Evolutionary conservation across 257 asterid genomes (phyloP), one percentile per base, ranked within the genome.

Genomic region (Nicotiana paniculata): DNA sequence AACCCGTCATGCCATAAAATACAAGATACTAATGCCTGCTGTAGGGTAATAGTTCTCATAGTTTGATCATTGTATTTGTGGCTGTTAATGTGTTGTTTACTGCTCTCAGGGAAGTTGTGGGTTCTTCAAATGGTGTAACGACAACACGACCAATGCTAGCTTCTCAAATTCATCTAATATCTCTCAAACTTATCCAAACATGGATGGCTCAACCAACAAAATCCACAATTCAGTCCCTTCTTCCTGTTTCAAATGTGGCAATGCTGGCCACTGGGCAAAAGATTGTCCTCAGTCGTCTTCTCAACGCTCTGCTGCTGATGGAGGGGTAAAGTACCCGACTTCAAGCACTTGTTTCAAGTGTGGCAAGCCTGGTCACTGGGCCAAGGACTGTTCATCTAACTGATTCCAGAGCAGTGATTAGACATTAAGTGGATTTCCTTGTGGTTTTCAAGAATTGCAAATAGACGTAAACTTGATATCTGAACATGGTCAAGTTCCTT

Each of bases 241-340:
- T 33, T 81, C 84, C 24, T 54, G 82, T 68, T 83, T 63, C 72
- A 83, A 77, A 83, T 83, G 85, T 65, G 85, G 85, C 61, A 83
- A 77, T 28, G 85, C 70, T 12, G 82, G 85, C 7, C 79, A 83
- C 58, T 77, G 85, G 85, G 79, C 72, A 54, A 83, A 68, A 65
- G 82, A 83, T 77, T 83, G 85, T 77, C 33, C 57, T 8, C 77
- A 63, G 24, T 77, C 54, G 0, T 24, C 82, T 51, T 55, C 79
- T 35, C 65, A 69, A 55, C 62, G 9, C 35, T 10, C 77, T 51
- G 78, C 79, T 51, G 82, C 85, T 66, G 68, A 64, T 35, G 76
- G 81, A 83, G 72, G 51, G 2, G 30, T 68, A 11, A 55, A 53
- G 28, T 76, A 57, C 12, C 18, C 82, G 65, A 6, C 54, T 28